Evolutionary conservation across 805 yeast species (phyloP).

Genomic region (Sugiyamaella marilandica): DNA sequence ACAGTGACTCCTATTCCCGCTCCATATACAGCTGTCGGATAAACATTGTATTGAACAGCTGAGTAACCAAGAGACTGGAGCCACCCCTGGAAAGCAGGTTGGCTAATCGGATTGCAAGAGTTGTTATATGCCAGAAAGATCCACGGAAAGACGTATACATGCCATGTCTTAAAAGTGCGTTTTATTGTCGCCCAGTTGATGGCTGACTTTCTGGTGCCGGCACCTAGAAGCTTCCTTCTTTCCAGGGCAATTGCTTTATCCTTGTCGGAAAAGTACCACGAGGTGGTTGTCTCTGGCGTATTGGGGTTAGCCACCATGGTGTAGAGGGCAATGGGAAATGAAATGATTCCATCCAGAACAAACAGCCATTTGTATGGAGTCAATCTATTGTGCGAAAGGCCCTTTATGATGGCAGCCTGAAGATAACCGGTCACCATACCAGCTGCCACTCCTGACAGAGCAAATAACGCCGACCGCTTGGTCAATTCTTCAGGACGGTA

Average conservation of each 20-base stretch:
- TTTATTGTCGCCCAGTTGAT: constrained; percentile 30
- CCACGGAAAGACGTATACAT: constrained; percentile 42
- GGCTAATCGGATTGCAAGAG: constrained; percentile 34
- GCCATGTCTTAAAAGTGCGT: constrained; percentile 42
- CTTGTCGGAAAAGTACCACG: constrained; percentile 40
- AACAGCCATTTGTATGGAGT: constrained; percentile 45
- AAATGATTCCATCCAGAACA: constrained; percentile 41
- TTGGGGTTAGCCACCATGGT: constrained; percentile 44
- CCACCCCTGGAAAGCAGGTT: constrained; percentile 46
- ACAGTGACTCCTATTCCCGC: constrained; percentile 38
- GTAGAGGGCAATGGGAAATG: constrained; percentile 42
- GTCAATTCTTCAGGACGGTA: constrained; percentile 29
- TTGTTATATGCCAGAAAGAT: constrained; percentile 39
- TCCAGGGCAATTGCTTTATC: constrained; percentile 41
- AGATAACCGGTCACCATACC: constrained; percentile 55
- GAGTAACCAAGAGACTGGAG: constrained; percentile 37
- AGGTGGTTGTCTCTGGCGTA: constrained; percentile 42
- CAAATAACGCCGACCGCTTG: constrained; percentile 29
- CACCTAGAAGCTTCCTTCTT: constrained; percentile 22
- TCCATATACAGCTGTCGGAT: constrained; percentile 40
- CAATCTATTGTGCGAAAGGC: constrained; percentile 29
- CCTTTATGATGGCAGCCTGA: constrained; percentile 48
- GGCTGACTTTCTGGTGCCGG: constrained; percentile 27
- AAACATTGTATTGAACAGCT: constrained; percentile 36
- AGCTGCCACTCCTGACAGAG: constrained; percentile 30